Percentiles rank a stretch among this genome's conserved stretches.
Conservation (phyloP, 768 basidiomycete genomes). For the Boletus rubropictus region DNA sequence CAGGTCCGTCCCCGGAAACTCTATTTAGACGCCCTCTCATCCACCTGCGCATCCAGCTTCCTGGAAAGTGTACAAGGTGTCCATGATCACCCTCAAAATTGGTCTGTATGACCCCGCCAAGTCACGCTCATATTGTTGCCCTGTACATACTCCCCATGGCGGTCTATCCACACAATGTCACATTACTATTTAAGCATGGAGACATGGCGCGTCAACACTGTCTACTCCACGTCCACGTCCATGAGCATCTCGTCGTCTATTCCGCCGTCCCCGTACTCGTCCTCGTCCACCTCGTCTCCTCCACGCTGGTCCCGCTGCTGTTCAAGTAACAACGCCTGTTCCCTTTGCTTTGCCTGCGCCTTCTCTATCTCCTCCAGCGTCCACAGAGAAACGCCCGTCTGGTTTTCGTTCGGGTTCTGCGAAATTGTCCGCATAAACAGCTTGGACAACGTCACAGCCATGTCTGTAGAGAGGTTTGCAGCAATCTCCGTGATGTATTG, state of each 20-base stretch:
- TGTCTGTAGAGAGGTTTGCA: slow-evolving; percentile 96
- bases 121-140: not conserved
- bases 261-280: slow-evolving; percentile 64
- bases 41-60: slow-evolving; percentile 24
- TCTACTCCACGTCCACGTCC: slow-evolving; percentile 42
- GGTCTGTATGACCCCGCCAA: not conserved
- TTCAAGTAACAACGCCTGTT: slow-evolving; percentile 48
- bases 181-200: slow-evolving; percentile 6
- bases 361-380: slow-evolving; percentile 86
- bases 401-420: slow-evolving; percentile 94
- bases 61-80: slow-evolving; percentile 38
- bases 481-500: slow-evolving; percentile 99
- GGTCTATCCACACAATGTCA: slow-evolving; percentile 12
- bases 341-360: slow-evolving; percentile 77
- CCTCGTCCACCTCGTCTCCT: slow-evolving; percentile 37
- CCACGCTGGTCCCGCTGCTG: slow-evolving; percentile 18
- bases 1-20: slow-evolving; percentile 35
- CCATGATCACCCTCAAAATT: slow-evolving; percentile 6
- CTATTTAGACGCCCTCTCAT: slow-evolving; percentile 14
- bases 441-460: slow-evolving; percentile 92
- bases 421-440: slow-evolving; percentile 98
- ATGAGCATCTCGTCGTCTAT: slow-evolving; percentile 58
- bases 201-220: not conserved
- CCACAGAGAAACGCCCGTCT: slow-evolving; percentile 93
- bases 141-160: slow-evolving; percentile 13